Conservation (phyloP, 768 basidiomycete species). For the Mrakia blollopis region DNA sequence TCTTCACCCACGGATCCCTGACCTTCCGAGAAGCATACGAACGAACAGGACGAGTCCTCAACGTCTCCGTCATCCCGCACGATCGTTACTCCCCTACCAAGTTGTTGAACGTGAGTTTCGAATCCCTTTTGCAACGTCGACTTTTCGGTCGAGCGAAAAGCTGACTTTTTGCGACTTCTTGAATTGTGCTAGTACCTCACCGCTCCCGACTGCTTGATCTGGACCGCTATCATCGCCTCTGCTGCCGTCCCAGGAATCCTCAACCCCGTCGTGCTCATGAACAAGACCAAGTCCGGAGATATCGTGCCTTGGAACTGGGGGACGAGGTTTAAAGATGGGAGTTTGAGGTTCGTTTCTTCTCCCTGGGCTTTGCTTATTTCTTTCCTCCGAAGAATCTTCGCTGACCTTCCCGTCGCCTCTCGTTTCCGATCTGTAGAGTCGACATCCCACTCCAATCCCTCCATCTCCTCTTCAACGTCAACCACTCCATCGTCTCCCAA, state of each 20-base stretch:
- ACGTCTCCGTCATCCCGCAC: slow-evolving; percentile 86
- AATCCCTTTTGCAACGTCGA: background rate
- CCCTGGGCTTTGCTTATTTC: background rate
- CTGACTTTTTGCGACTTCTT: slow-evolving; percentile 13
- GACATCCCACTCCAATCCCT: slow-evolving; percentile 86
- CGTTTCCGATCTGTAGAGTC: slow-evolving; percentile 51
- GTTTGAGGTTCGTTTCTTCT: slow-evolving; percentile 56
- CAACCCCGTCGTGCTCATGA: slow-evolving; percentile 92
- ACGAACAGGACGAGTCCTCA: slow-evolving; percentile 85
- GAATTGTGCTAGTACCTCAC: slow-evolving; percentile 26
- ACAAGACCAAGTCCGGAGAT: slow-evolving; percentile 72
- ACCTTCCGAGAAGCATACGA: slow-evolving; percentile 94
- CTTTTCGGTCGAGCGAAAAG: background rate
- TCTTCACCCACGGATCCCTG: slow-evolving; percentile 87
- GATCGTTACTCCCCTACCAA: slow-evolving; percentile 93
- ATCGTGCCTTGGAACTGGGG: slow-evolving; percentile 93
- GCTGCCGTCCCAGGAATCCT: slow-evolving; percentile 94
- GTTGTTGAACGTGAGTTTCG: slow-evolving; percentile 58
- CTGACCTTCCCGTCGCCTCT: background rate
- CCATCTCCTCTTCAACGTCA: slow-evolving; percentile 58
- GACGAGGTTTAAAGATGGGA: slow-evolving; percentile 88
- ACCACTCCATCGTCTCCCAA: slow-evolving; percentile 88
- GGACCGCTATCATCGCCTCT: slow-evolving; percentile 61
- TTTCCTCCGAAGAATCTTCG: no score
- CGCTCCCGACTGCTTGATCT: slow-evolving; percentile 61